These are phyloP conservation scores for Fusarium concolor DNA, from an alignment of 2,329 filamentous ascomycete genomes.

Conservation along the genomic window DNA sequence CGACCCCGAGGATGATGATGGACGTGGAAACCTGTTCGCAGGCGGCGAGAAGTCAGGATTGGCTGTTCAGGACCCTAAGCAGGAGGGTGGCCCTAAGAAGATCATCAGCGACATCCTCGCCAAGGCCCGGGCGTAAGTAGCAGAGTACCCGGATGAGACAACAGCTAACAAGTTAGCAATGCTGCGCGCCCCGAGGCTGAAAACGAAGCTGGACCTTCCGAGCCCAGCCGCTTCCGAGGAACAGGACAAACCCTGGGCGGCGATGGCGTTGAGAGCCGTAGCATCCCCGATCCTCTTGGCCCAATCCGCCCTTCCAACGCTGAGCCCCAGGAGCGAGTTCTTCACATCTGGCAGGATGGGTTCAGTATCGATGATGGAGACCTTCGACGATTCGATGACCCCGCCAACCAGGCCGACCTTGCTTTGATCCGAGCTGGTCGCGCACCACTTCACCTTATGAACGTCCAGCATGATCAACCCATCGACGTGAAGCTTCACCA, in stretches of 20 bases:
- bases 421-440: slow-evolving; percentile 81
- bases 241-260: slow-evolving; percentile 81
- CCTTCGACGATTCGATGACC: slow-evolving; percentile 82
- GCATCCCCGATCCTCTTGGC: slow-evolving; percentile 70
- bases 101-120: slow-evolving; percentile 73
- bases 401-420: slow-evolving; percentile 76
- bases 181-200: slow-evolving; percentile 65
- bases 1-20: slow-evolving; percentile 67
- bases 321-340: slow-evolving; percentile 71
- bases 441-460: slow-evolving; percentile 81
- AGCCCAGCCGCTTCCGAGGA: slow-evolving; percentile 71
- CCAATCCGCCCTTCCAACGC: slow-evolving; percentile 45
- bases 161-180: slow-evolving; percentile 61
- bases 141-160: neutral
- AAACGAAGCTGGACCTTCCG: slow-evolving; percentile 63
- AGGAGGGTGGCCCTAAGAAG: slow-evolving; percentile 62
- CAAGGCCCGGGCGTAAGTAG: slow-evolving; percentile 69
- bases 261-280: slow-evolving; percentile 77
- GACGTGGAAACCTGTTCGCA: slow-evolving; percentile 78
- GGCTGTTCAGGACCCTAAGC: slow-evolving; percentile 72
- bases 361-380: slow-evolving; percentile 88
- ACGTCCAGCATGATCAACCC: slow-evolving; percentile 78
- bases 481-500: slow-evolving; percentile 84
- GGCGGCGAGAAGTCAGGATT: slow-evolving; percentile 86
- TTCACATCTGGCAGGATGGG: slow-evolving; percentile 86